Conservation (phyloP, 306 rosid genomes). For the Potentilla sterilis region DNA sequence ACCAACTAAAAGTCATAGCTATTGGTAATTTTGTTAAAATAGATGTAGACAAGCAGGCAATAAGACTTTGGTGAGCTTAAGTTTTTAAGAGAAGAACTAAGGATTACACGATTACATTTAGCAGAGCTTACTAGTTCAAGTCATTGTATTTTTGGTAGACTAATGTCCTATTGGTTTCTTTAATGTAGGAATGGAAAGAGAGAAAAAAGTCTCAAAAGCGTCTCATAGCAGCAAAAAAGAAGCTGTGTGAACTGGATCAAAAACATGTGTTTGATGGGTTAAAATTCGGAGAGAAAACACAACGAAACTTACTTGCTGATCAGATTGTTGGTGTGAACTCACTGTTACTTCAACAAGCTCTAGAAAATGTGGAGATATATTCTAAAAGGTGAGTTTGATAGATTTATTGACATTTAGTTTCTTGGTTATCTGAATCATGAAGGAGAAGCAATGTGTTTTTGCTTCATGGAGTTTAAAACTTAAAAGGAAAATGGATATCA, state of each 20-base stretch:
- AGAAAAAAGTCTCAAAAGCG: constrained; percentile 72
- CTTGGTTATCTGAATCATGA: constrained; percentile 4
- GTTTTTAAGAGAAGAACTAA: not conserved
- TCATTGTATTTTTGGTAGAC: not conserved
- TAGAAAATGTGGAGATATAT: constrained; percentile 48
- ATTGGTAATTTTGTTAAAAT: not conserved
- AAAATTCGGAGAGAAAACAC: constrained; percentile 73
- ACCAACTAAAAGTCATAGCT: constrained; percentile 1
- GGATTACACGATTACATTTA: not conserved
- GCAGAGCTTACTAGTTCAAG: not conserved
- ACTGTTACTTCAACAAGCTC: constrained; percentile 59
- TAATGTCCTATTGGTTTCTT: not conserved
- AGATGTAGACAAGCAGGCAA: not conserved
- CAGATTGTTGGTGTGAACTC: constrained; percentile 76
- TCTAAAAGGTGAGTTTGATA: constrained; percentile 53
- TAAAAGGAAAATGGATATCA: not conserved
- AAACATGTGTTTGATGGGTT: constrained; percentile 76
- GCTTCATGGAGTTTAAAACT: not conserved
- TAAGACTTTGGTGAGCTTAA: not conserved
- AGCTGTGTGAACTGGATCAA: constrained; percentile 79
- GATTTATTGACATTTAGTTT: constrained; percentile 17
- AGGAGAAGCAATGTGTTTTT: not conserved
- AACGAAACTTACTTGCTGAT: constrained; percentile 73
- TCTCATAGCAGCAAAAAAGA: constrained; percentile 88
- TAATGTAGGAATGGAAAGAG: constrained; percentile 83